Base-by-base conservation (phyloP, 345 rosid genomes). In the Punica granatum region DNA sequence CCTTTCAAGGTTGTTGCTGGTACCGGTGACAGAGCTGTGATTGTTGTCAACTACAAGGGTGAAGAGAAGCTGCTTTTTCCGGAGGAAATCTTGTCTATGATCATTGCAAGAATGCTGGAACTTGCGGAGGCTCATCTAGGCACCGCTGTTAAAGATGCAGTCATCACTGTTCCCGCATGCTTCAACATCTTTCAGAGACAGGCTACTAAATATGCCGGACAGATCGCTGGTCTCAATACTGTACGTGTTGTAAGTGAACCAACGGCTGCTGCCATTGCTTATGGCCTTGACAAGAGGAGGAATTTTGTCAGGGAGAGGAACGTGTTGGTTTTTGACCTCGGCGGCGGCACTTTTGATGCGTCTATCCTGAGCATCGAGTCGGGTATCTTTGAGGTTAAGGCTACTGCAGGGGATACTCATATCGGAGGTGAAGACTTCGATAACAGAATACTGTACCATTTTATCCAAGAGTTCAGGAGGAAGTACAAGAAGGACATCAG, bases 261-360 rank as follows among this genome's bases (percentile, higher is more conserved):
- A 15, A 66, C 69, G 0, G 69, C 69, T n/a, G 69, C 69, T 9
- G 69, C 69, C 60, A 66, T 66, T 51, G 69, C 69, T 26, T 66
- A 66, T 49, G 69, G 69, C 48, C 60, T 66, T 46, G 69, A 66
- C 60, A 66, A 66, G 69, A 51, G 48, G 69, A 60, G 60, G 4
- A 66, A 42, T 11, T 46, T 31, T 35, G 35, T 5, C 32, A 60
- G 69, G 3, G 83, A 79, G 71, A 82, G 79, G 79, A 79, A 82
- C 14, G 83, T 82, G 5, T 68, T 82, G 77, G 79, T 82, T 35
- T 82, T 82, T 66, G 85, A 83, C 66, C 36, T 83, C 34, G 86
- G 84, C 11, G 86, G 86, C 35, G 86, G 86, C 12, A 83, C 87
- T 26, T 83, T 83, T 64, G 87, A 83, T 69, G 87, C 81, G 0